Evolutionary conservation across 257 asterid genomes (phyloP).

Genomic region (Petunia axillaris): DNA sequence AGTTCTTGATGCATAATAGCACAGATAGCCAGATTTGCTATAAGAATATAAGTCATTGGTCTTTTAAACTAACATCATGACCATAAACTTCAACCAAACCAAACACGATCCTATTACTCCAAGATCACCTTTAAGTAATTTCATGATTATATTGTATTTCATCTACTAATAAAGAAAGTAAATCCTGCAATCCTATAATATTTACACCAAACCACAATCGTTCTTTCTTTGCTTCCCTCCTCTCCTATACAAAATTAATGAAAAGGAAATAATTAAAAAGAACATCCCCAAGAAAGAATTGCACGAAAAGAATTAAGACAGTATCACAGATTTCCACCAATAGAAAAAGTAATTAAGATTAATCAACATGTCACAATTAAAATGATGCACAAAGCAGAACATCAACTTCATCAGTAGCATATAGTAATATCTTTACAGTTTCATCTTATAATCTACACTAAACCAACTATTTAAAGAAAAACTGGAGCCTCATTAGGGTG

Average conservation of each 20-base stretch:
- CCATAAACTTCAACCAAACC: neutral
- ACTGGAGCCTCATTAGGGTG: too few species aligned
- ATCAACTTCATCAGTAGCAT: neutral
- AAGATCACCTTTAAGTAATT: neutral
- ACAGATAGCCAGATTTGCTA: neutral
- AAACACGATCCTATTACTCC: neutral
- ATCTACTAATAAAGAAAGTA: neutral
- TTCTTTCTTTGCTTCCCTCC: constrained; percentile 10
- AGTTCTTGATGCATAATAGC: neutral
- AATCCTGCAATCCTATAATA: neutral
- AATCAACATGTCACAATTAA: neutral
- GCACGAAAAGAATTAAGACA: neutral
- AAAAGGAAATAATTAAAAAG: neutral
- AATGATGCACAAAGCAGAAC: neutral
- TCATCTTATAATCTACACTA: too few species aligned
- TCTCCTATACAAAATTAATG: neutral
- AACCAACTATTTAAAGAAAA: too few species aligned
- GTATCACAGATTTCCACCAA: neutral
- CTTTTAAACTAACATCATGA: neutral
- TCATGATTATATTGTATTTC: neutral
- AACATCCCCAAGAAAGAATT: neutral
- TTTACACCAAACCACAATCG: neutral
- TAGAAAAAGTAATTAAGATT: neutral
- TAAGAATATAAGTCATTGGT: neutral
- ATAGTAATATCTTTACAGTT: too few species aligned